A percentile compares a stretch with the other conserved stretches of the same genome.
phyloP scores from a whole-genome alignment of 768 basidiomycete species.

The Amanita rimosa region DNA sequence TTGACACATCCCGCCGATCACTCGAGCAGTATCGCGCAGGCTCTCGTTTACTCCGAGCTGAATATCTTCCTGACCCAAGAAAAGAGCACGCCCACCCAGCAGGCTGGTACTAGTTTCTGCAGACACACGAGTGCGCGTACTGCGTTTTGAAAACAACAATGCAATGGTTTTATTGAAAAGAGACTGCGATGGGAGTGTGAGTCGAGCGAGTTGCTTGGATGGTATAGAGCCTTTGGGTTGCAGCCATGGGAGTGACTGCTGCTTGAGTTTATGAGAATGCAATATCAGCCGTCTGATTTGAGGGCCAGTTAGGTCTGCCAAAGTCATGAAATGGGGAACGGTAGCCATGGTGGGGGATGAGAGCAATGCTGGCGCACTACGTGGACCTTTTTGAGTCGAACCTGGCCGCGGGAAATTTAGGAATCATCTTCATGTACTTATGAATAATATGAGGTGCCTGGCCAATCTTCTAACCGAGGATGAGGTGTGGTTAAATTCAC shows the following conservation, averaged over 20 bases:
- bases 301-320: constrained; percentile 74
- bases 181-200: constrained; percentile 61
- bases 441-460: too few relatives aligned
- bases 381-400: neutral
- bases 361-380: neutral
- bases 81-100: constrained; percentile 84
- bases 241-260: constrained; percentile 55
- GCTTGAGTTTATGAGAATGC: constrained; percentile 58
- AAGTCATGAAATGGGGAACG: constrained; percentile 70
- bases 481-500: too few relatives aligned
- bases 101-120: constrained; percentile 73
- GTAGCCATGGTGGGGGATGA: neutral
- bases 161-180: constrained; percentile 80
- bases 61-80: constrained; percentile 83
- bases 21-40: constrained; percentile 70
- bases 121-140: constrained; percentile 83
- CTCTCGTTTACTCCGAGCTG: constrained; percentile 95
- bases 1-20: constrained; percentile 91
- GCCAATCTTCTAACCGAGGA: too few relatives aligned
- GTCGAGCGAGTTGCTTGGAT: constrained; percentile 19
- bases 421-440: too few relatives aligned
- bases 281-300: constrained; percentile 61
- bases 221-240: constrained; percentile 33
- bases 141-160: constrained; percentile 85
- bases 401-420: neutral